Percentiles rank a stretch among this genome's conserved stretches.
Evolutionary conservation across 2,329 filamentous ascomycete genomes (phyloP).

Genomic region (Ascochyta viciae-villosae): DNA sequence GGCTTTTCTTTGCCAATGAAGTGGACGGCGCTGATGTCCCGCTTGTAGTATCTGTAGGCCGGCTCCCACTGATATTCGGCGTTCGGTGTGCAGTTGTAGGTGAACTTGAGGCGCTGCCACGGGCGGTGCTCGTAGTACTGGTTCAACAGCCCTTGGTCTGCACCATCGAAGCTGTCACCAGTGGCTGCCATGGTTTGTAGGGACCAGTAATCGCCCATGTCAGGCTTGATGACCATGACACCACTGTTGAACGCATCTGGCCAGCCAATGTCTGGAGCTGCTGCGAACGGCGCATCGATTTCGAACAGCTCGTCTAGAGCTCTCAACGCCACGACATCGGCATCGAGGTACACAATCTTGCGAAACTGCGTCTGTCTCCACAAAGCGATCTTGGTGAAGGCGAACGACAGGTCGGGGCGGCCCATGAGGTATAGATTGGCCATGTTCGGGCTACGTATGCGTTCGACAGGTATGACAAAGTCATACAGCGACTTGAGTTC

Average conservation of each 20-base stretch:
- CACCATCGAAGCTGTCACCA: constrained; percentile 94
- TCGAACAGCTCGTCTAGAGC: constrained; percentile 93
- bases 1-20: constrained; percentile 94
- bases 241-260: constrained; percentile 98
- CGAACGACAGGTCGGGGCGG: constrained; percentile 85
- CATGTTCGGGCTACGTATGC: constrained; percentile 77
- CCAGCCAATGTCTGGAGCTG: constrained; percentile 96
- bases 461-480: constrained; percentile 83
- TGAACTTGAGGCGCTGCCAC: constrained; percentile 89
- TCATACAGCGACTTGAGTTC: constrained; percentile 88
- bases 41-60: constrained; percentile 91
- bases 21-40: constrained; percentile 87
- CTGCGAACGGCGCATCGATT: constrained; percentile 65
- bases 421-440: constrained; percentile 92
- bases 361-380: constrained; percentile 92
- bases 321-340: constrained; percentile 88
- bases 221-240: constrained; percentile 88
- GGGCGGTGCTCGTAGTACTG: constrained; percentile 82
- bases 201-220: constrained; percentile 86
- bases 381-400: constrained; percentile 95
- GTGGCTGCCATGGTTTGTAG: constrained; percentile 82
- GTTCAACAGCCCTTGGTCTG: constrained; percentile 94
- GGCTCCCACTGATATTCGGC: constrained; percentile 97
- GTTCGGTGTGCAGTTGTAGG: constrained; percentile 96
- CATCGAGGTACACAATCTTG: constrained; percentile 93